These are phyloP conservation scores for Castanea crenata DNA, from an alignment of 306 rosid genomes.

Conservation along the genomic window DNA sequence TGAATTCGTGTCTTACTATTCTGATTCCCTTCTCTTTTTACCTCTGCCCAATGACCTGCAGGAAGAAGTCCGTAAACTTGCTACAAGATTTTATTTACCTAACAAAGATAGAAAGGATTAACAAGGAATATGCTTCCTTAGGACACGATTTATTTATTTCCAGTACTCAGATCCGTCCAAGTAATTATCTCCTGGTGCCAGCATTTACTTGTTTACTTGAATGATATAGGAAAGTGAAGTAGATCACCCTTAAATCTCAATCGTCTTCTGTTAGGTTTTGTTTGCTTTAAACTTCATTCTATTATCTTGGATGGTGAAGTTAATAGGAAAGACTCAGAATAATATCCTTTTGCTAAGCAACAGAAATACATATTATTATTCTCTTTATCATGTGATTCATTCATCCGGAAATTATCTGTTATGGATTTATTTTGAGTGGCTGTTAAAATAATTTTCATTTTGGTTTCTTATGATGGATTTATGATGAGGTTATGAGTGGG, in stretches of 20 bases:
- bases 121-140: slow-evolving; percentile 97
- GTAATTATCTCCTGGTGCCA: background rate
- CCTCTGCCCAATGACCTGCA: slow-evolving; percentile 32
- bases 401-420: background rate
- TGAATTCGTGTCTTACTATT: background rate
- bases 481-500: slow-evolving; percentile 12
- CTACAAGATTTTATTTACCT: slow-evolving; percentile 72
- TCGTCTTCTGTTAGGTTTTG: no score
- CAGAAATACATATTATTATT: background rate
- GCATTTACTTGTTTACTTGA: background rate
- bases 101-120: slow-evolving; percentile 94
- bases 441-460: background rate
- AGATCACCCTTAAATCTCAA: no score
- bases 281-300: background rate
- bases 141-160: slow-evolving; percentile 17
- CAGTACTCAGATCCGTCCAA: background rate
- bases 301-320: background rate
- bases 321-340: background rate
- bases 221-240: no score
- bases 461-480: slow-evolving; percentile 8
- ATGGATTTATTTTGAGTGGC: slow-evolving; percentile 1
- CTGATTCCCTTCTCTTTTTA: background rate
- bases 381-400: background rate
- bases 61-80: slow-evolving; percentile 90
- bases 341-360: background rate